A percentile compares a stretch with the other conserved stretches of the same genome.
Conservation (phyloP, 2,329 filamentous ascomycete species). For the Nemania sp. region DNA sequence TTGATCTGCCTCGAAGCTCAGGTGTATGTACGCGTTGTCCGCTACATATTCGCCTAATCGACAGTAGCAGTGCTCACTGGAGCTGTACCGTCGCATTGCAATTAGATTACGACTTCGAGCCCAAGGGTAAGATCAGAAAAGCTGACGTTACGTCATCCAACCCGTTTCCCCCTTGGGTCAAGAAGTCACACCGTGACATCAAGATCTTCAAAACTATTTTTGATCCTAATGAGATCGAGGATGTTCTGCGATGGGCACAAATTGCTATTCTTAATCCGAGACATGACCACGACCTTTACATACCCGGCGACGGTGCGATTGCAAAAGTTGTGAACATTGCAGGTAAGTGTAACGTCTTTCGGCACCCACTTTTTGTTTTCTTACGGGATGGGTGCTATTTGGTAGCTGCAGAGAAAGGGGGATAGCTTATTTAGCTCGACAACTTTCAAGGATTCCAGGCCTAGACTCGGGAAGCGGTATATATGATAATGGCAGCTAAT, state of each 20-base stretch:
- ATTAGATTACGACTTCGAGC: conserved; percentile 63
- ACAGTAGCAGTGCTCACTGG: conserved; percentile 61
- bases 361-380: background rate
- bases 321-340: conserved; percentile 42
- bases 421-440: no score
- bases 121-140: conserved; percentile 46
- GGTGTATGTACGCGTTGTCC: conserved; percentile 74
- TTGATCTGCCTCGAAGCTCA: conserved; percentile 59
- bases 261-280: conserved; percentile 73
- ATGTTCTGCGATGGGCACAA: conserved; percentile 73
- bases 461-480: no score
- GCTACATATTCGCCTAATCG: conserved; percentile 73
- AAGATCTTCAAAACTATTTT: conserved; percentile 66
- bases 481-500: no score
- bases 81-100: conserved; percentile 69
- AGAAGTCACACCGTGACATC: conserved; percentile 48
- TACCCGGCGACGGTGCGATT: conserved; percentile 53
- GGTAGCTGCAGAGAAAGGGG: no score
- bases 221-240: conserved; percentile 65
- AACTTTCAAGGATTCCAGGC: no score
- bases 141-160: conserved; percentile 53
- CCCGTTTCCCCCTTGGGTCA: conserved; percentile 68
- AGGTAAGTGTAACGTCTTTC: conserved; percentile 32
- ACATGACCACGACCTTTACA: conserved; percentile 54
- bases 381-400: no score